Percentiles rank a stretch among this genome's conserved stretches.
phyloP scores from a whole-genome alignment of 202 grass and related monocot genomes.

The Bolboschoenoplectus hybrid region DNA sequence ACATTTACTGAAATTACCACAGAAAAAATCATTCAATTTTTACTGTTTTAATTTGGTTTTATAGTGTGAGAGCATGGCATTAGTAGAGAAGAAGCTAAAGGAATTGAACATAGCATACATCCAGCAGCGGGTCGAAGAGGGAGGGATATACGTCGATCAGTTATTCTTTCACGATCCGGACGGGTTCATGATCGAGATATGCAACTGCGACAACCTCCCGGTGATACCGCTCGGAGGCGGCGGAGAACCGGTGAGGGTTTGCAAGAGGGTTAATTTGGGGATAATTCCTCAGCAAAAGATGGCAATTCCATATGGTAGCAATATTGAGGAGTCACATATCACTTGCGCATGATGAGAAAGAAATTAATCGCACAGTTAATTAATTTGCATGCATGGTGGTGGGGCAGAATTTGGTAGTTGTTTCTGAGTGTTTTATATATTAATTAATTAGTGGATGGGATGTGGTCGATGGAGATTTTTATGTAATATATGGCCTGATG shows the following conservation, averaged over 20 bases:
- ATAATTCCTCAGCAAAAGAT: slow-evolving; percentile 26
- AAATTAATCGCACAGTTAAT: too few relatives aligned
- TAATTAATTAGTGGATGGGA: not conserved
- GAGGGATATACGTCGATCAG: slow-evolving; percentile 86
- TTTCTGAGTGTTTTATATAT: not conserved
- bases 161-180: slow-evolving; percentile 96
- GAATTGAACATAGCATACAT: slow-evolving; percentile 69
- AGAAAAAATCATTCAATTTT: not conserved
- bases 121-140: slow-evolving; percentile 72
- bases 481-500: not conserved
- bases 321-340: slow-evolving; percentile 15
- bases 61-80: slow-evolving; percentile 92
- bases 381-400: not conserved
- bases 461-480: not conserved
- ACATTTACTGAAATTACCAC: not conserved
- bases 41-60: not conserved
- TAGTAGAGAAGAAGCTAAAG: slow-evolving; percentile 71
- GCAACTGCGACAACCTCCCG: slow-evolving; percentile 93
- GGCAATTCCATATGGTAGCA: slow-evolving; percentile 21
- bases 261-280: slow-evolving; percentile 47
- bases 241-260: slow-evolving; percentile 24
- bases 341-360: slow-evolving; percentile 14
- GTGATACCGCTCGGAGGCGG: slow-evolving; percentile 52
- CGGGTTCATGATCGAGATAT: slow-evolving; percentile 97
- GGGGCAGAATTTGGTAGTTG: not conserved